Evolutionary conservation across 2,329 filamentous ascomycete species (phyloP), one percentile per base, ranked within the genome.

Genomic region (Didymella pomorum): DNA sequence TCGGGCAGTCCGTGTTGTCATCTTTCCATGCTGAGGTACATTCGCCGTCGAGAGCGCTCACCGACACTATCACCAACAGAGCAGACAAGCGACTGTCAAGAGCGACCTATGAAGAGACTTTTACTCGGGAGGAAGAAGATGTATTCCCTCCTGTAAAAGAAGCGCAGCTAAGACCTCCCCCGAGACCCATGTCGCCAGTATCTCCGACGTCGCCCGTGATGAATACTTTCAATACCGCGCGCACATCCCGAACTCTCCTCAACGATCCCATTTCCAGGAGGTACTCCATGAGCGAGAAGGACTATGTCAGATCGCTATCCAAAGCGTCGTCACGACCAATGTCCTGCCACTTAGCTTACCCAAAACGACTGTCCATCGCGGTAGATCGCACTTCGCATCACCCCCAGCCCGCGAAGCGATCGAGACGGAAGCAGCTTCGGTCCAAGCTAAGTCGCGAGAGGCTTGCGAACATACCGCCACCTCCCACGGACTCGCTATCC

Each of bases 1-100:
- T 67, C 29, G 64, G 63, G 42, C 65, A 70, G 18, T 62, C 63
- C 10, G 52, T 70, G 1, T 21, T 70, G 16, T 62, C 61, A 14
- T 58, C 69, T 0, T 66, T 70, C 28, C 37, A 63, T 0, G 57
- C 31, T 5, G 56, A 45, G 7, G 26, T 14, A 7, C 41, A 5
- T 11, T 25, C 21, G 7, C 21, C 41, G 12, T 2, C 57, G 42
- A 45, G 56, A 42, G 23, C 46, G 12, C n/a, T 48, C 20, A 20
- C 39, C 16, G 23, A 52, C 23, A 58, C 47, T 25, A 2, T 44
- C 8, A 25, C 25, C 12, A 35, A 8, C 16, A 42, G 35, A 9
- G 14, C 46, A 16, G 48, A 59, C 20, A 55, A 45, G 28, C 45
- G 23, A 20, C 16, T 28, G 1, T 37, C 42, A 21, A 56, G n/a